Conservation (phyloP, 441 rosid genomes). For the Gossypium aridum region DNA sequence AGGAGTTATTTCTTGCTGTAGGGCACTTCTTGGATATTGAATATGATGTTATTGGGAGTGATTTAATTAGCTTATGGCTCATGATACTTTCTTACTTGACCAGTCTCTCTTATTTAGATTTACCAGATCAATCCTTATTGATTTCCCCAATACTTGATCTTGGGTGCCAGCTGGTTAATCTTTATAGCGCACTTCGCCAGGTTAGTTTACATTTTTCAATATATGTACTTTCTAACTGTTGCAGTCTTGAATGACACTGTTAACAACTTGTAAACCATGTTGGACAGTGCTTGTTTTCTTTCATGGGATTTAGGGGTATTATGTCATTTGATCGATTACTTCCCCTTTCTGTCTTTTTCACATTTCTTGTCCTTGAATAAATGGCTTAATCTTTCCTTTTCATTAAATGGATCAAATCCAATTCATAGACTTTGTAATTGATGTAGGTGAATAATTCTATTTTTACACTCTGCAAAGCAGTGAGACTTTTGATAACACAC, state of each 20-base stretch:
- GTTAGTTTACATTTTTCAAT: conserved; percentile 38
- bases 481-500: conserved; percentile 39
- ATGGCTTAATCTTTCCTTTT: conserved; percentile 3
- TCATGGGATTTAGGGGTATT: conserved; percentile 8
- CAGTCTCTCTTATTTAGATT: conserved; percentile 30
- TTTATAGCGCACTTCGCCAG: conserved; percentile 89
- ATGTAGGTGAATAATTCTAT: conserved; percentile 65
- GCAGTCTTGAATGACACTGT: background rate
- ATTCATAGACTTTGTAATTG: conserved; percentile 13
- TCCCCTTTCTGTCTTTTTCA: conserved; percentile 10
- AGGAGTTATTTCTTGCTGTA: conserved; percentile 46
- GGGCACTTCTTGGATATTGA: conserved; percentile 72
- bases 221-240: background rate
- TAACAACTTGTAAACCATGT: background rate
- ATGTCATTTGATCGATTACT: conserved; percentile 6
- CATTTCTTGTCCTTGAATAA: background rate
- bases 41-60: conserved; percentile 67
- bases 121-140: conserved; percentile 32
- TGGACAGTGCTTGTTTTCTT: background rate
- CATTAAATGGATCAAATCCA: background rate
- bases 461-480: conserved; percentile 70
- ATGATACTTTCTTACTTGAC: conserved; percentile 56
- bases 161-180: conserved; percentile 73
- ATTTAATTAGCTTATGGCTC: conserved; percentile 61
- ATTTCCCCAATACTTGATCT: conserved; percentile 36